Base-by-base conservation (phyloP, 73 alveolate genomes). In the Symbiodinium natans region DNA sequence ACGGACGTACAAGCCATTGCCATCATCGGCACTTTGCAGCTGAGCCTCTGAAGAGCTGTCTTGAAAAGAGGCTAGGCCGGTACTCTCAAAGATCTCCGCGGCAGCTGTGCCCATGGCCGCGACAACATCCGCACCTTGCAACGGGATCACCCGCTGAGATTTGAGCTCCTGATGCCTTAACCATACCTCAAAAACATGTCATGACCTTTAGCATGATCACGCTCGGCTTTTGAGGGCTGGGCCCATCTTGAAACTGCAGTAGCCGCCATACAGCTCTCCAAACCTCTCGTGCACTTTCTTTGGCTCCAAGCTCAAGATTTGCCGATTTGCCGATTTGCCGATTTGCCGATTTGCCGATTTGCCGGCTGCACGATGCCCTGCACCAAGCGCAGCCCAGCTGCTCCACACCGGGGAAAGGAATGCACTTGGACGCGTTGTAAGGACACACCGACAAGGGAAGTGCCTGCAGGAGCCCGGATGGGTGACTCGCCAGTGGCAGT, bases 31-130 rank as follows among this genome's bases (percentile, higher is more conserved):
- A n/a, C 80, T 63, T 27, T 63, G 80, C 31, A 13, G 80, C 80
- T 29, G 17, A 23, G 80, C 80, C 27, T 90, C 97, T 71, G 97
- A 68, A 19, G 97, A 68, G 56, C 89, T 71, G 54, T 90, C 97
- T 90, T 90, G 97, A 71, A 90, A 90, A 33, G 97, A 90, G 33
- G 97, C 97, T 23, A 90, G 88, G 97, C 97, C 97, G 25, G 97
- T 54, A 85, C 97, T 90, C 40, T 90, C 89, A 29, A 90, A 73
- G 86, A 90, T 75, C 13, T 52, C 40, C 21, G 97, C 11, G 19
- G 88, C 97, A 17, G 87, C 97, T 17, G 87, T 17, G 38, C 97
- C 97, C 97, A 90, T 90, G 36, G 88, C 97, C 19, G 77, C 34
- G 39, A 90, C 88, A 75, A 90, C 97, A 27, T 71, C 97, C 0